These are phyloP conservation scores for Dentipellis sp. DNA, from an alignment of 768 basidiomycete species.

Conservation along the genomic window DNA sequence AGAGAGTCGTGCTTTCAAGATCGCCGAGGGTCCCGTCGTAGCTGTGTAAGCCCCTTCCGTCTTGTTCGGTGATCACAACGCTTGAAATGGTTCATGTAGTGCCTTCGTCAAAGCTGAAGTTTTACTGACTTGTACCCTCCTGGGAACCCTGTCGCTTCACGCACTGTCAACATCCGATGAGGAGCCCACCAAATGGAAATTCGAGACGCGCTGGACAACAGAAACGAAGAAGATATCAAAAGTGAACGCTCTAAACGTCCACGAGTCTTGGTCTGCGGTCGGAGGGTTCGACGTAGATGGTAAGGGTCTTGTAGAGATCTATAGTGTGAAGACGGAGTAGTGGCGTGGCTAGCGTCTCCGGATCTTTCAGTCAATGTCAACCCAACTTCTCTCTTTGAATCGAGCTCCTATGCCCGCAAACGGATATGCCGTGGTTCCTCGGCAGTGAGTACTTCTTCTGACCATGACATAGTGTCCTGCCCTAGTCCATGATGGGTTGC, in stretches of 20 bases:
- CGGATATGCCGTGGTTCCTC: too few species aligned
- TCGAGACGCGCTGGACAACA: slow-evolving; percentile 37
- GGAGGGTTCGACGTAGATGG: slow-evolving; percentile 54
- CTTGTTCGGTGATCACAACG: neutral
- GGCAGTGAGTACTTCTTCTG: too few species aligned
- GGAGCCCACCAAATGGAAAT: slow-evolving; percentile 26
- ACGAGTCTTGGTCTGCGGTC: slow-evolving; percentile 39
- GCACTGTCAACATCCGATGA: slow-evolving; percentile 30
- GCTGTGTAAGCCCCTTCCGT: slow-evolving; percentile 40
- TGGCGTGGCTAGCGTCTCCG: too few species aligned
- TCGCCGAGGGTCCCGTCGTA: slow-evolving; percentile 69
- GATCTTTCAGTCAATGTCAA: too few species aligned
- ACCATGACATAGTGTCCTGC: too few species aligned
- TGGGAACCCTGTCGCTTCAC: slow-evolving; percentile 48
- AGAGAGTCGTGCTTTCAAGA: slow-evolving; percentile 34
- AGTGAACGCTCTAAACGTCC: slow-evolving; percentile 53
- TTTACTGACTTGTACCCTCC: slow-evolving; percentile 49
- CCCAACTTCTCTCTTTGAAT: too few species aligned
- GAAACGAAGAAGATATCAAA: slow-evolving; percentile 41
- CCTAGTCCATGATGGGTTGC: too few species aligned
- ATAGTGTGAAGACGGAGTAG: neutral
- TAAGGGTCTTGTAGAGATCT: slow-evolving; percentile 40
- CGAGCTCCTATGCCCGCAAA: too few species aligned
- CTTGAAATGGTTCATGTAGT: neutral
- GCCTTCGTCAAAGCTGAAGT: slow-evolving; percentile 13